phyloP scores from a whole-genome alignment of 2,329 filamentous ascomycete species.

The Colletotrichum limetticola region DNA sequence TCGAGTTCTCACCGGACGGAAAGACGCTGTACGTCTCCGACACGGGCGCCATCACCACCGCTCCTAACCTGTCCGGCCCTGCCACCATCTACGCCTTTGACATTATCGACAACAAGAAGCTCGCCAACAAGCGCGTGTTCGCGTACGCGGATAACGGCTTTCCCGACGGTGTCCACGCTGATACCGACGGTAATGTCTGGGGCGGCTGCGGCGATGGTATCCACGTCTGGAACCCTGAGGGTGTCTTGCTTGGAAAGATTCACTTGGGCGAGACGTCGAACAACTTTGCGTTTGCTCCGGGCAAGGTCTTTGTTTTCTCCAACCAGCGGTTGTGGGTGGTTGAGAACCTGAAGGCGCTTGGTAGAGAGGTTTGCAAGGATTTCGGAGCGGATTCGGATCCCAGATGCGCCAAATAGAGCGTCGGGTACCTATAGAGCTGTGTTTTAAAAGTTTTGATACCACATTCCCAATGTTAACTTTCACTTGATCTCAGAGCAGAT shows the following conservation, averaged over 20 bases:
- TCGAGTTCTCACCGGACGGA: slow-evolving; percentile 58
- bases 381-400: slow-evolving; percentile 34
- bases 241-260: slow-evolving; percentile 57
- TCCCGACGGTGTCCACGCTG: slow-evolving; percentile 59
- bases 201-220: slow-evolving; percentile 60
- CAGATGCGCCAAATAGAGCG: slow-evolving; percentile 3
- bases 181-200: slow-evolving; percentile 59
- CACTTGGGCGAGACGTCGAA: slow-evolving; percentile 52
- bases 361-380: slow-evolving; percentile 38
- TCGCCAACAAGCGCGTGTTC: slow-evolving; percentile 58
- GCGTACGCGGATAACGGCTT: slow-evolving; percentile 58
- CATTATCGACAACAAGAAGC: slow-evolving; percentile 20
- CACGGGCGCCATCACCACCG: slow-evolving; percentile 40
- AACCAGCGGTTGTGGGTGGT: slow-evolving; percentile 53
- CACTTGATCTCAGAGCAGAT: too few relatives aligned
- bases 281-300: slow-evolving; percentile 59
- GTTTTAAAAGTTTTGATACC: background rate
- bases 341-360: slow-evolving; percentile 34
- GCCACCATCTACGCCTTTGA: slow-evolving; percentile 33
- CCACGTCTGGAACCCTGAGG: slow-evolving; percentile 58
- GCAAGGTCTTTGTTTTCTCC: slow-evolving; percentile 59
- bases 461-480: background rate
- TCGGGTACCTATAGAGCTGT: background rate
- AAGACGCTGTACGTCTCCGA: slow-evolving; percentile 58
- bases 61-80: slow-evolving; percentile 12